Evolutionary conservation across 2,329 filamentous ascomycete genomes (phyloP).

Genomic region (Dactylellina leptospora): DNA sequence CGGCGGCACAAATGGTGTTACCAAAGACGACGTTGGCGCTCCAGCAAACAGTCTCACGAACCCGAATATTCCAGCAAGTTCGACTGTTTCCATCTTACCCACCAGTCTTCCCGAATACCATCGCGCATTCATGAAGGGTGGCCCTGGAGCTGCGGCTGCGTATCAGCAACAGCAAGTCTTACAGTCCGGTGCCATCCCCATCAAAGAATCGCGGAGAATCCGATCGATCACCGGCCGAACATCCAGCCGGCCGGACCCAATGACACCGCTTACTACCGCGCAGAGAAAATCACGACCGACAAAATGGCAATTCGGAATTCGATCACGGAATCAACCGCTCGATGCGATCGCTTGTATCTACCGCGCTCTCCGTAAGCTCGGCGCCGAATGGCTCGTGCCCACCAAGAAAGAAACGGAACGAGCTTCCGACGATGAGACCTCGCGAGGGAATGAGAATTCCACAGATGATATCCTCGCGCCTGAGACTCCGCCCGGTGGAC

Average conservation of each 20-base stretch:
- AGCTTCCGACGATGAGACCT: slow-evolving; percentile 64
- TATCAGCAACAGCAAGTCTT: slow-evolving; percentile 62
- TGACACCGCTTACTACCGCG: slow-evolving; percentile 40
- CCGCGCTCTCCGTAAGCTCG: slow-evolving; percentile 85
- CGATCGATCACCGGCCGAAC: slow-evolving; percentile 33
- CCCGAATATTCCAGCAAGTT: slow-evolving; percentile 67
- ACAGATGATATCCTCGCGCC: slow-evolving; percentile 77
- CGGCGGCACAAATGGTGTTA: slow-evolving; percentile 34
- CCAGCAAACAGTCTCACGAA: slow-evolving; percentile 63
- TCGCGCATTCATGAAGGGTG: slow-evolving; percentile 84
- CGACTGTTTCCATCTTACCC: slow-evolving; percentile 86
- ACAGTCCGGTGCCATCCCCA: slow-evolving; percentile 60
- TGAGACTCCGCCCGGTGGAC: slow-evolving; percentile 55
- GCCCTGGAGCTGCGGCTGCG: slow-evolving; percentile 56
- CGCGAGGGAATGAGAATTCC: slow-evolving; percentile 54
- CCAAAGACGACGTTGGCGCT: slow-evolving; percentile 50
- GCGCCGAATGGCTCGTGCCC: slow-evolving; percentile 78
- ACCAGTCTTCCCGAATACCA: slow-evolving; percentile 92
- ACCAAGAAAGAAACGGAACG: slow-evolving; percentile 67
- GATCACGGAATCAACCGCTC: slow-evolving; percentile 89
- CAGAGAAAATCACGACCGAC: slow-evolving; percentile 69
- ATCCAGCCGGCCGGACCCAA: slow-evolving; percentile 46
- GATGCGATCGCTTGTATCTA: slow-evolving; percentile 96
- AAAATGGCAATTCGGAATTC: slow-evolving; percentile 97
- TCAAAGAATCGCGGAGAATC: slow-evolving; percentile 48